phyloP scores from a whole-genome alignment of 192 early-diverging fungal species.

The Diversispora eburnea region DNA sequence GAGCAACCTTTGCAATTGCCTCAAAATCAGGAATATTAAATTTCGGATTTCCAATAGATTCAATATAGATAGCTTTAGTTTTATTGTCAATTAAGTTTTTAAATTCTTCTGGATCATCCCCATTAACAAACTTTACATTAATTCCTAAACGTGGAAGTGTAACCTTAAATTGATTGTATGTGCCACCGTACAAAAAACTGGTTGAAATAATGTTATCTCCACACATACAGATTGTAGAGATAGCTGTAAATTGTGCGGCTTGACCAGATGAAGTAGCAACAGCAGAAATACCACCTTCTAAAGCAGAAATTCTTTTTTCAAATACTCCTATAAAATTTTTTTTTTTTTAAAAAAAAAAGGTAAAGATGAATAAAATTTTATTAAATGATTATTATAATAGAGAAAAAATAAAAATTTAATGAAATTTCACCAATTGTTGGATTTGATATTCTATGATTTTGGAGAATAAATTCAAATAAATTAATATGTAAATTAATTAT shows the following conservation, averaged over 20 bases:
- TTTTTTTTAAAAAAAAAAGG: background rate
- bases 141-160: conserved; percentile 80
- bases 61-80: conserved; percentile 90
- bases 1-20: conserved; percentile 76
- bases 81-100: conserved; percentile 75
- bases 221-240: conserved; percentile 68
- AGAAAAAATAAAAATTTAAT: conserved; percentile 3
- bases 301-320: conserved; percentile 87
- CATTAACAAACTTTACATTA: conserved; percentile 67
- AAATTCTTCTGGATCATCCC: conserved; percentile 75
- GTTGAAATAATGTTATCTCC: conserved; percentile 92
- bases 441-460: background rate
- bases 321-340: conserved; percentile 66
- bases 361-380: background rate
- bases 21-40: conserved; percentile 86
- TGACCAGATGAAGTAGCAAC: conserved; percentile 63
- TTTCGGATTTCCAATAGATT: conserved; percentile 89
- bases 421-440: background rate
- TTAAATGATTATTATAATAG: background rate
- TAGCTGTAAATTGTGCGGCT: conserved; percentile 82
- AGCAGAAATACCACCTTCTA: conserved; percentile 83
- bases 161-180: conserved; percentile 86
- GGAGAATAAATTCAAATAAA: background rate
- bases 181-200: conserved; percentile 69
- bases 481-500: background rate